Evolutionary conservation across 352 stramenopile genomes (phyloP), one percentile per base, ranked within the genome.

Genomic region (Pythium aquatile): DNA sequence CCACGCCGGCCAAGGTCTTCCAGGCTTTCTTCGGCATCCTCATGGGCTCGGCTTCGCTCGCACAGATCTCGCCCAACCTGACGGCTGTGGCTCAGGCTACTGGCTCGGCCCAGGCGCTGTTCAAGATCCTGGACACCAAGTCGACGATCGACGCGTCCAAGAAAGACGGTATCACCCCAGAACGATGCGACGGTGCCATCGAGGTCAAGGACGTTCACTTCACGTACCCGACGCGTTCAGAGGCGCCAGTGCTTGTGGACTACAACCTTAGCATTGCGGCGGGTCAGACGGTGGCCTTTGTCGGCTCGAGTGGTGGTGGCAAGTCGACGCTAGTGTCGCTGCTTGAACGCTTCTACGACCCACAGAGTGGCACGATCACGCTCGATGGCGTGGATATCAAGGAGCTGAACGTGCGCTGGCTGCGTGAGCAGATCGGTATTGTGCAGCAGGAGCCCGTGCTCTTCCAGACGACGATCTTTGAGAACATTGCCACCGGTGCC

Each of bases 291-390:
- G 44, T 51, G 63, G 58, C 58, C 6, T 54, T 65, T 16, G 58
- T 65, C 6, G 58, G 58, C n/a, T 32, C 47, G 29, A 65, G 58
- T 58, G 58, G 58, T 40, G 44, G 58, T 17, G 58, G 58, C 29
- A 65, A 65, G 47, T 58, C 46, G 17, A 65, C 58, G n/a, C 39
- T 54, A 5, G 55, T 65, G 10, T 57, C 63, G 5, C 70, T 97
- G 49, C 61, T 97, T 17, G 66, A 93, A 55, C 64, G 88, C 28
- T 96, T 97, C 60, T 98, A 98, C 66, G 77, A 91, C 55, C 79
- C 83, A 10, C 70, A 65, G 51, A 61, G 65, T 30, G 91, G 91
- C 28, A 47, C 44, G 16, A 69, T 98, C 20, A 57, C 74, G 2
- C 77, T 96, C 49, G 81, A 96, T 67, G 90, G 82, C 39, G 61